Conservation (phyloP, 164 flowering plant species). For the Berberis thunbergii region DNA sequence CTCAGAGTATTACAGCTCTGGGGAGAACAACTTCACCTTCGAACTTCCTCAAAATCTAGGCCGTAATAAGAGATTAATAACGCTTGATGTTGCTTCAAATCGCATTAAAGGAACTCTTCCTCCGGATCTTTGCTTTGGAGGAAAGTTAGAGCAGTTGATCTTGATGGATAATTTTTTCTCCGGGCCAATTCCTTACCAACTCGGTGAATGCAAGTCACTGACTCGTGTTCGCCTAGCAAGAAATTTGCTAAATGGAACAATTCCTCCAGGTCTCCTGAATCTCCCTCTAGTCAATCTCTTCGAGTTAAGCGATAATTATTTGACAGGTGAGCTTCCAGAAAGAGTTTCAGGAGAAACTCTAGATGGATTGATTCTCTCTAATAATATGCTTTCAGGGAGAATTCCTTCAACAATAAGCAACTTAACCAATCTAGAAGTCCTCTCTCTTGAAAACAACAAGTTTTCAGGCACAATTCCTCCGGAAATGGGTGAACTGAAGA, state of each 20-base stretch:
- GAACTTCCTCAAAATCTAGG: slow-evolving; percentile 69
- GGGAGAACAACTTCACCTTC: slow-evolving; percentile 82
- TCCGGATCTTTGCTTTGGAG: slow-evolving; percentile 49
- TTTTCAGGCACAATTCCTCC: slow-evolving; percentile 54
- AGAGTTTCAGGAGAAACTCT: slow-evolving; percentile 33
- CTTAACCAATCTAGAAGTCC: slow-evolving; percentile 26
- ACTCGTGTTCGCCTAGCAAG: slow-evolving; percentile 37
- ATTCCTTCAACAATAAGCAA: slow-evolving; percentile 54
- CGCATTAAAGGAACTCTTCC: slow-evolving; percentile 78
- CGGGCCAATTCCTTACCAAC: slow-evolving; percentile 65
- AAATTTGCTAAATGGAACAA: slow-evolving; percentile 53
- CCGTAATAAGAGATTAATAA: slow-evolving; percentile 38
- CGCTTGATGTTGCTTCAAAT: slow-evolving; percentile 53
- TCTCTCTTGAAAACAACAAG: slow-evolving; percentile 42
- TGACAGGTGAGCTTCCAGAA: slow-evolving; percentile 64
- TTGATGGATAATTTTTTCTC: slow-evolving; percentile 59
- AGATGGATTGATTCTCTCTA: slow-evolving; percentile 33
- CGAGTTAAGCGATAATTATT: slow-evolving; percentile 52
- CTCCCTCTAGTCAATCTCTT: slow-evolving; percentile 37
- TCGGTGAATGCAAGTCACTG: slow-evolving; percentile 73
- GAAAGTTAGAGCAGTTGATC: slow-evolving; percentile 43
- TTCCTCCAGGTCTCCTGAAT: slow-evolving; percentile 65
- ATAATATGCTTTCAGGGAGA: slow-evolving; percentile 50
- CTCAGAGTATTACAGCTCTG: slow-evolving; percentile 67
- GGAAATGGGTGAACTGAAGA: slow-evolving; percentile 34